Conservation (phyloP, 2,329 filamentous ascomycete genomes). For the Albifimbria verrucaria region DNA sequence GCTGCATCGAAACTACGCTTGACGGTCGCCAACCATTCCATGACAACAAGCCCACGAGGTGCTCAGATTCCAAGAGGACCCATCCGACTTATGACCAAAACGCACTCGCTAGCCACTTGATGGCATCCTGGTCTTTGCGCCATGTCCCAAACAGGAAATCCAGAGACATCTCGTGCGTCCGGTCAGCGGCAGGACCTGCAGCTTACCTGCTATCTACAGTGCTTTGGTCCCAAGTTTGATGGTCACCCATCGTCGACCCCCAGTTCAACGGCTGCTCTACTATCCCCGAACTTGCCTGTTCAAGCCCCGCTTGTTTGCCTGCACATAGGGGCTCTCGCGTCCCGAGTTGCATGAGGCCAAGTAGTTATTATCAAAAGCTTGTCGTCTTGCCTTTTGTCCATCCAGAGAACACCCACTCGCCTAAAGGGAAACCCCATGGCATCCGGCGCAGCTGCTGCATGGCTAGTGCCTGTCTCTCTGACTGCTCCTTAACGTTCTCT, state of each 20-base stretch:
- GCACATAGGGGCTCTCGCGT: background rate
- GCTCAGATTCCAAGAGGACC: too few relatives aligned
- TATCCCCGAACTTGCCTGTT: too few relatives aligned
- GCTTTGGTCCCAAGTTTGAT: too few relatives aligned
- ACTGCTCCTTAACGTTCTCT: background rate
- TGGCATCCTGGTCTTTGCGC: conserved; percentile 15
- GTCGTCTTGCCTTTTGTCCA: conserved; percentile 16
- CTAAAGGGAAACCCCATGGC: conserved; percentile 22
- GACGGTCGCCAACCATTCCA: too few relatives aligned
- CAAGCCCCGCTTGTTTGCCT: too few relatives aligned
- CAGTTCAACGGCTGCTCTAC: too few relatives aligned
- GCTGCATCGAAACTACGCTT: too few relatives aligned
- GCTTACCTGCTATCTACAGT: too few relatives aligned
- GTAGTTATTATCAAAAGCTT: conserved; percentile 19
- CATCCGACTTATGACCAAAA: too few relatives aligned
- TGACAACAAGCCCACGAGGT: too few relatives aligned
- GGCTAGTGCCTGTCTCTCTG: background rate
- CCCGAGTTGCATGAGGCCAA: background rate
- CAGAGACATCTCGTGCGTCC: conserved; percentile 29
- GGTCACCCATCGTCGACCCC: too few relatives aligned
- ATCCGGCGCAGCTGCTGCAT: conserved; percentile 9
- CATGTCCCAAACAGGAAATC: conserved; percentile 26
- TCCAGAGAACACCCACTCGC: conserved; percentile 18
- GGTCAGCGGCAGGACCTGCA: conserved; percentile 7
- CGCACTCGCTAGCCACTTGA: too few relatives aligned